Percentiles rank a stretch among this genome's conserved stretches.
These are phyloP conservation scores for Penicillium sp. DNA, from an alignment of 2,329 filamentous ascomycete genomes.

Conservation along the genomic window DNA sequence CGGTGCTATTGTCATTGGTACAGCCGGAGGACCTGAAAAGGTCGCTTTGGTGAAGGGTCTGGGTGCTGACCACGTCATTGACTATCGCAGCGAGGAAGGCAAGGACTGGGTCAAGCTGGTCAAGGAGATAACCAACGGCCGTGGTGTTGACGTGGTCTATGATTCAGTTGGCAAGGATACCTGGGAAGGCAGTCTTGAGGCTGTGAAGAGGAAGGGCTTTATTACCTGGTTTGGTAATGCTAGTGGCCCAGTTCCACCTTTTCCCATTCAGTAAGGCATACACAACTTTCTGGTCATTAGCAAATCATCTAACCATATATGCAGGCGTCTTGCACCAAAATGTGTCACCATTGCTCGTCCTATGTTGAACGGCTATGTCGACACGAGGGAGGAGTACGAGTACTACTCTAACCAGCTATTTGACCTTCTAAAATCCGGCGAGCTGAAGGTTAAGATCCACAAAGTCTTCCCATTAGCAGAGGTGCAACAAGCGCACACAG, in stretches of 20 bases:
- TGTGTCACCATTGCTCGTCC: constrained; percentile 76
- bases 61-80: constrained; percentile 69
- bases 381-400: constrained; percentile 66
- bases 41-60: constrained; percentile 60
- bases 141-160: constrained; percentile 74
- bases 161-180: constrained; percentile 83
- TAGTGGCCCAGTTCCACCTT: constrained; percentile 70
- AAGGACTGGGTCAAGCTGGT: constrained; percentile 74
- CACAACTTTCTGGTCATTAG: not conserved
- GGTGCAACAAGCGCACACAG: constrained; percentile 64
- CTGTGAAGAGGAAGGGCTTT: constrained; percentile 71
- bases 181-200: constrained; percentile 72
- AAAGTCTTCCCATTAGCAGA: constrained; percentile 73
- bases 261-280: constrained; percentile 53
- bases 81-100: constrained; percentile 79
- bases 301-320: constrained; percentile 3
- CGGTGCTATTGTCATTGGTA: constrained; percentile 75
- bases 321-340: constrained; percentile 52
- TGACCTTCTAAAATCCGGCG: constrained; percentile 63
- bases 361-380: constrained; percentile 66
- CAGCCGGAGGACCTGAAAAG: constrained; percentile 71
- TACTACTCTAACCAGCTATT: constrained; percentile 67
- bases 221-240: constrained; percentile 80
- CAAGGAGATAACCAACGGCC: constrained; percentile 75
- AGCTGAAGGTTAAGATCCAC: constrained; percentile 70